Conservation (phyloP, 345 rosid genomes). For the Rhodamnia rubescens region DNA sequence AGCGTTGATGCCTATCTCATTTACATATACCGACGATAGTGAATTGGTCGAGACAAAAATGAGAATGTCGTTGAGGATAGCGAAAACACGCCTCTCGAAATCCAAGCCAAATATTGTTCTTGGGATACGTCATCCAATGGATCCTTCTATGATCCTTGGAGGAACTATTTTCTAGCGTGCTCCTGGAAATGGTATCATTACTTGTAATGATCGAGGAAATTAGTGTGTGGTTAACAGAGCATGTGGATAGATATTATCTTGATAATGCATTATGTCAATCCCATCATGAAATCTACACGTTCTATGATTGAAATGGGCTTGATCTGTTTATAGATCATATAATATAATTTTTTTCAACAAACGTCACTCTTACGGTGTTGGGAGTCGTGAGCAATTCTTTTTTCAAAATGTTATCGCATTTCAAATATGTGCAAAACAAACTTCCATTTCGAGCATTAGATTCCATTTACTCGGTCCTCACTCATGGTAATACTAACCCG, state of each 20-base stretch:
- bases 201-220: background rate
- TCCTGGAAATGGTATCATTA: background rate
- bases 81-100: background rate
- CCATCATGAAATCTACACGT: background rate
- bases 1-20: background rate
- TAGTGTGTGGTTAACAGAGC: background rate
- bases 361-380: background rate
- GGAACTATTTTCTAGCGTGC: background rate
- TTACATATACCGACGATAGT: background rate
- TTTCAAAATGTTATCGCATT: background rate
- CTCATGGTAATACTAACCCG: background rate
- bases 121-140: background rate
- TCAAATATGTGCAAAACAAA: too few species aligned
- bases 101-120: background rate
- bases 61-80: background rate
- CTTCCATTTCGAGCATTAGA: background rate
- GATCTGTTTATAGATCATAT: background rate
- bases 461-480: background rate
- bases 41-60: background rate
- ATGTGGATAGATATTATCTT: background rate
- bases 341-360: background rate
- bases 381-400: background rate
- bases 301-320: too few species aligned
- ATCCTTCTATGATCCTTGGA: background rate
- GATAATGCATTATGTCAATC: background rate